Evolutionary conservation across 2,329 filamentous ascomycete species (phyloP).

Genomic region (Arthrinium puccinioides): DNA sequence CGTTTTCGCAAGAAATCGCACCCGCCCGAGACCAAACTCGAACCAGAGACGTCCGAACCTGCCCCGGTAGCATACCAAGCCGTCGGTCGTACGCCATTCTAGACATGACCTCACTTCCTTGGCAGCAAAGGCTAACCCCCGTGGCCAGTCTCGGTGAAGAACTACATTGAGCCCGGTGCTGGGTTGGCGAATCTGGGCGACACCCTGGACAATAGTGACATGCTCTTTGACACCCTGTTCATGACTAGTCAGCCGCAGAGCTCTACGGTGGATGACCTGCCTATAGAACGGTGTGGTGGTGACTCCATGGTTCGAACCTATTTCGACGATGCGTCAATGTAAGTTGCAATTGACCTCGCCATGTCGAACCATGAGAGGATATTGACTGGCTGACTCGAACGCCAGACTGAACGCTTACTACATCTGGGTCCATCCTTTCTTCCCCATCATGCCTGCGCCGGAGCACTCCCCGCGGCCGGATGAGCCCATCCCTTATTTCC

Average conservation of each 20-base stretch:
- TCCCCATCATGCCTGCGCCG: slow-evolving; percentile 41
- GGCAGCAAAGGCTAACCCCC: neutral
- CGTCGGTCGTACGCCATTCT: slow-evolving; percentile 15
- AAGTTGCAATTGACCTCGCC: slow-evolving; percentile 14
- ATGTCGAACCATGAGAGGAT: too few species aligned
- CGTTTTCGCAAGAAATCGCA: slow-evolving; percentile 32
- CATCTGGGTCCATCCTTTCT: slow-evolving; percentile 42
- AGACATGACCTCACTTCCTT: neutral
- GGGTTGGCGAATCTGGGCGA: slow-evolving; percentile 39
- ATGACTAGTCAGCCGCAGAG: slow-evolving; percentile 11
- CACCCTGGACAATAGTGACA: slow-evolving; percentile 37
- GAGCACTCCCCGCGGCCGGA: slow-evolving; percentile 21
- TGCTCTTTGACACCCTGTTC: slow-evolving; percentile 38
- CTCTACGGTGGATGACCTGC: slow-evolving; percentile 9
- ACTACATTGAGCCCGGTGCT: slow-evolving; percentile 38
- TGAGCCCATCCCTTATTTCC: slow-evolving; percentile 24
- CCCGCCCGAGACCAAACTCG: slow-evolving; percentile 17
- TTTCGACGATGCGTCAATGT: slow-evolving; percentile 31
- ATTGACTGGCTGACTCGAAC: neutral
- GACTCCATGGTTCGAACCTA: slow-evolving; percentile 33
- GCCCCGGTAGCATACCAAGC: slow-evolving; percentile 17
- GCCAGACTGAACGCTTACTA: slow-evolving; percentile 41
- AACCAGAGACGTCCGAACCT: slow-evolving; percentile 18
- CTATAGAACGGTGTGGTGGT: slow-evolving; percentile 8
- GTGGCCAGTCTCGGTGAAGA: slow-evolving; percentile 25